phyloP scores from a whole-genome alignment of 2,329 filamentous ascomycete genomes.

The Claviceps sp. region DNA sequence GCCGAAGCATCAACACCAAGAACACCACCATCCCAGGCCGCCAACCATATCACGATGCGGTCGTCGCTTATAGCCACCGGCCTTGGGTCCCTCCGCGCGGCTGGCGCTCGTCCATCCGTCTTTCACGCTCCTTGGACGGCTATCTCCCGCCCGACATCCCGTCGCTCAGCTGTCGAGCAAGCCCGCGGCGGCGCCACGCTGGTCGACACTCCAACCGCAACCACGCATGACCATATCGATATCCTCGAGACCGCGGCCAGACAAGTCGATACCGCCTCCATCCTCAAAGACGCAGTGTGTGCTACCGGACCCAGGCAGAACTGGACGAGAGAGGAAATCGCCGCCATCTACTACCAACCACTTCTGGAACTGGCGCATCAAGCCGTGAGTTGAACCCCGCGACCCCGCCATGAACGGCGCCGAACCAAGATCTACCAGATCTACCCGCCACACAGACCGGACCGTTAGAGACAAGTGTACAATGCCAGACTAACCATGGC shows the following conservation, averaged over 20 bases:
- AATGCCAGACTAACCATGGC: background rate
- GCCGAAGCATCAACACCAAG: background rate
- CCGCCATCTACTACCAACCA: conserved; percentile 68
- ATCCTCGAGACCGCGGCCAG: conserved; percentile 2
- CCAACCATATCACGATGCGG: conserved; percentile 3
- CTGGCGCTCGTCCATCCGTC: conserved; percentile 1
- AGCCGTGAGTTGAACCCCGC: conserved; percentile 37
- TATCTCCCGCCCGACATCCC: background rate
- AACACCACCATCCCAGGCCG: background rate
- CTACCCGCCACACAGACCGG: background rate
- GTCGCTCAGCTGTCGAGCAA: background rate
- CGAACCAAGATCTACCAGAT: too few relatives aligned
- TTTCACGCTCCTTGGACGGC: conserved; percentile 4
- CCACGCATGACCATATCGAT: conserved; percentile 2
- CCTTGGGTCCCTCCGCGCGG: conserved; percentile 4
- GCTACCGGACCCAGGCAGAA: conserved; percentile 50
- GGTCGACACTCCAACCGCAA: conserved; percentile 7
- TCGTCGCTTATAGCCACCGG: conserved; percentile 3
- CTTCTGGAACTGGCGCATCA: conserved; percentile 67
- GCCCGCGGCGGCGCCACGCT: conserved; percentile 7
- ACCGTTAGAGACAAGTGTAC: background rate
- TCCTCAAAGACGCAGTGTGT: conserved; percentile 40
- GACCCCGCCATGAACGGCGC: background rate
- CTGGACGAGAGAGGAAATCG: conserved; percentile 74
- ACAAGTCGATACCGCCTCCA: conserved; percentile 13